These are phyloP conservation scores for Pichia terricola DNA, from an alignment of 1,139 yeast species.

Conservation along the genomic window DNA sequence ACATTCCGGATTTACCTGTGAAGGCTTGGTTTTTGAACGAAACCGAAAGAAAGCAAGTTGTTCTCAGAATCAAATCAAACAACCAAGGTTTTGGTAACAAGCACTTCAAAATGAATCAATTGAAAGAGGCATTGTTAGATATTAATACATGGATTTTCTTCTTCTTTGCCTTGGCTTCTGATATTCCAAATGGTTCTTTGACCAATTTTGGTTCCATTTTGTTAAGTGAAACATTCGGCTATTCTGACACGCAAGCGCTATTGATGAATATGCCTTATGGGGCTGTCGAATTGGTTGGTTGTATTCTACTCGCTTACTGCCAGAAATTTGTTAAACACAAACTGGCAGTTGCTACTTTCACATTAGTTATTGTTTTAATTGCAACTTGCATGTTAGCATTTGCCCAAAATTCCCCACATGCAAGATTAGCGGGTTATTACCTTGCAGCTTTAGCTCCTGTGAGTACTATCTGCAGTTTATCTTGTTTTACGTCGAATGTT, in stretches of 20 bases:
- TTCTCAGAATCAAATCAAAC: slow-evolving; percentile 30
- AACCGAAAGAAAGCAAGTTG: slow-evolving; percentile 29
- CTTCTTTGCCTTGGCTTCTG: slow-evolving; percentile 24
- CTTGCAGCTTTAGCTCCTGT: slow-evolving; percentile 27
- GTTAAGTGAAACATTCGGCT: slow-evolving; percentile 21
- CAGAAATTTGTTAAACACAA: slow-evolving; percentile 27
- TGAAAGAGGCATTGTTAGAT: slow-evolving; percentile 37
- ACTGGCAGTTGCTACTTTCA: slow-evolving; percentile 35
- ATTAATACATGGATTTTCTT: slow-evolving; percentile 33
- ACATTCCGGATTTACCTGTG: slow-evolving; percentile 33
- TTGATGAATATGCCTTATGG: slow-evolving; percentile 33
- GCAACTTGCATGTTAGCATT: slow-evolving; percentile 43
- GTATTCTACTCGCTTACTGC: slow-evolving; percentile 32
- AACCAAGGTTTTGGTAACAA: slow-evolving; percentile 39
- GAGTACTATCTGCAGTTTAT: slow-evolving; percentile 32
- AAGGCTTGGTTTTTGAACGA: slow-evolving; percentile 33
- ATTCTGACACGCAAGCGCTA: slow-evolving; percentile 20
- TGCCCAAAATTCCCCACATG: slow-evolving; percentile 26
- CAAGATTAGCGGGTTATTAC: slow-evolving; percentile 37
- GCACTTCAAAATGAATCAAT: slow-evolving; percentile 33
- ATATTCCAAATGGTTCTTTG: slow-evolving; percentile 33
- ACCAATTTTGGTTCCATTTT: slow-evolving; percentile 28
- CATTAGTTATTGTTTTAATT: slow-evolving; percentile 30
- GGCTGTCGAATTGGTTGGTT: slow-evolving; percentile 28
- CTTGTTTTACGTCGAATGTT: slow-evolving; percentile 42